These are phyloP conservation scores for Fragaria ananassa DNA, from an alignment of 306 rosid genomes.

Conservation along the genomic window DNA sequence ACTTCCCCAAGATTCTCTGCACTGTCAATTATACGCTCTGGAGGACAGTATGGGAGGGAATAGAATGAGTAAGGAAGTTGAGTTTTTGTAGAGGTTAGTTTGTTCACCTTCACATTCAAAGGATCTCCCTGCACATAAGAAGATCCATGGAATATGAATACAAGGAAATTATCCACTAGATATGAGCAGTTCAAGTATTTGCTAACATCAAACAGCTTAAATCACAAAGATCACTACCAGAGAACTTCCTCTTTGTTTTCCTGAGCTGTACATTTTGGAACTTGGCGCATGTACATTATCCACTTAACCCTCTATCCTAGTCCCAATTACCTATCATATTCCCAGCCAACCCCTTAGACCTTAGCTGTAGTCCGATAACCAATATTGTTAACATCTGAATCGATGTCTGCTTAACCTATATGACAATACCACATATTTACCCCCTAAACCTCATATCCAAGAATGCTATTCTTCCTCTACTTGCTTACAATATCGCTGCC, in stretches of 20 bases:
- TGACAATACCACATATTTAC: neutral
- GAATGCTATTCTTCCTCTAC: neutral
- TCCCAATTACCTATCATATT: neutral
- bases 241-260: neutral
- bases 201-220: neutral
- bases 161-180: neutral
- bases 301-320: neutral
- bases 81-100: constrained; percentile 77
- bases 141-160: neutral
- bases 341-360: neutral
- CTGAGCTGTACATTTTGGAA: neutral
- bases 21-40: constrained; percentile 65
- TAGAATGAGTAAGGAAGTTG: constrained; percentile 85
- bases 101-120: constrained; percentile 83
- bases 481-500: neutral
- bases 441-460: neutral
- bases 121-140: constrained; percentile 56
- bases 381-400: neutral
- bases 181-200: neutral
- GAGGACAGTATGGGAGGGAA: constrained; percentile 74
- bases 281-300: neutral
- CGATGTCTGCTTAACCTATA: neutral
- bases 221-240: neutral
- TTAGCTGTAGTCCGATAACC: neutral
- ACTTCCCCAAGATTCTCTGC: constrained; percentile 98